Percentiles rank a stretch among this genome's conserved stretches.
Evolutionary conservation across 2,329 filamentous ascomycete genomes (phyloP).

Genomic region (Nemania bipapillata): DNA sequence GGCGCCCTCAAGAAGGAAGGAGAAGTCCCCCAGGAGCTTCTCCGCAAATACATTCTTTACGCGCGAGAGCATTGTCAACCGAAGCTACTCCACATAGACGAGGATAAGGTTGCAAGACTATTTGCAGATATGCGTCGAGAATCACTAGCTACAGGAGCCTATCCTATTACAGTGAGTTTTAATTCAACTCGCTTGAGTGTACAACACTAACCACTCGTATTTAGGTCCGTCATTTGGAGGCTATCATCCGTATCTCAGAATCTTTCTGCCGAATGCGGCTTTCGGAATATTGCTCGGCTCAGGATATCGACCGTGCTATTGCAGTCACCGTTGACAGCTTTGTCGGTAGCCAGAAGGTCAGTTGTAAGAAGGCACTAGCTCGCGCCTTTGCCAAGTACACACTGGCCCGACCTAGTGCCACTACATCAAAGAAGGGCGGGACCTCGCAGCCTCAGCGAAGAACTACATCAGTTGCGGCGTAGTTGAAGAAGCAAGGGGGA

Average conservation of each 20-base stretch:
- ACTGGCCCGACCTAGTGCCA: constrained; percentile 61
- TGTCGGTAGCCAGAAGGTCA: constrained; percentile 94
- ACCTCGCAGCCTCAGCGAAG: constrained; percentile 43
- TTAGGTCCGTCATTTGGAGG: constrained; percentile 95
- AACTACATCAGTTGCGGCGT: constrained; percentile 40
- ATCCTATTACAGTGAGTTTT: constrained; percentile 89
- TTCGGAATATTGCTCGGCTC: constrained; percentile 89
- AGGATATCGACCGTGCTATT: constrained; percentile 96
- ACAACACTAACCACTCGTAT: constrained; percentile 38
- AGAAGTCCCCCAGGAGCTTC: constrained; percentile 87
- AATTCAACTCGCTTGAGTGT: neutral
- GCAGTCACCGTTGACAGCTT: constrained; percentile 97
- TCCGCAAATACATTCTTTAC: constrained; percentile 97
- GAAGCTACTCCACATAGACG: constrained; percentile 96
- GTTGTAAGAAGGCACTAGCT: constrained; percentile 94
- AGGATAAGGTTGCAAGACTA: constrained; percentile 92
- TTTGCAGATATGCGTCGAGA: constrained; percentile 97
- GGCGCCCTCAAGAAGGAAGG: constrained; percentile 60
- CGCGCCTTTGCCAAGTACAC: constrained; percentile 97
- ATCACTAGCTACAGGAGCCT: constrained; percentile 90
- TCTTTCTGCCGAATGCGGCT: constrained; percentile 97
- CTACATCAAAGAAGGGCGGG: constrained; percentile 37
- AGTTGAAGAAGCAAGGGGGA: constrained; percentile 6
- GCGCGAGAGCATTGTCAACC: constrained; percentile 88
- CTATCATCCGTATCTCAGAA: constrained; percentile 94